Base-by-base conservation (phyloP, 805 yeast species). In the Deakozyma indianensis region DNA sequence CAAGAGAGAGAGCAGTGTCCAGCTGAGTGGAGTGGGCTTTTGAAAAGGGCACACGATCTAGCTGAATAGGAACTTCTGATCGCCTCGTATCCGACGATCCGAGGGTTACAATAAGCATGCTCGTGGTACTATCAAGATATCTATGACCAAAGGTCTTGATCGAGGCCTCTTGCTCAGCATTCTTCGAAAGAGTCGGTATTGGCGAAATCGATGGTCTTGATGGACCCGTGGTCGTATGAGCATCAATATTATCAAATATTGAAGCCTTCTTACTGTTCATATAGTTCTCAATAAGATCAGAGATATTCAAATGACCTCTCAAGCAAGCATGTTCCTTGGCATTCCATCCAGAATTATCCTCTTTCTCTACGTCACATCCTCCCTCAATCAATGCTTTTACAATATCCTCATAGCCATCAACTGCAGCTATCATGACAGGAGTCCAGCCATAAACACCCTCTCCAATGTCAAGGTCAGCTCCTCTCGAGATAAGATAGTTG, bases 251-350 rank as follows among this genome's bases (percentile, higher is more conserved):
- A 7, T 14, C 38, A 32, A 32, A 32, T 5, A 32, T 32, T 22
- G 47, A 48, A 3, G 35, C 18, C 22, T 41, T 32, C 11, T n/a
- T 7, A 20, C 38, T 32, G 38, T 32, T 32, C 20, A 32, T 32
- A 20, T 32, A 32, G 18, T 32, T 32, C 18, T 32, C 38, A 32
- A 32, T 32, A 7, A 11, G 4, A 32, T 32, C 38, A 32, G 92
- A 80, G 29, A 85, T 74, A 2, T 67, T 70, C 47, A 88, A 64
- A 59, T 87, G 94, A 3, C 97, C 97, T 54, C 96, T 72, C 41
- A 90, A 67, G 43, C 85, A 80, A 0, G 96, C 96, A 61, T 90
- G 97, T 56, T 90, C 97, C 78, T 86, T 78, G n/a, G 97, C 95
- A 18, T 86, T 77, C 97, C 97, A 90, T 0, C 96, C 96, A 44